Conservation (phyloP, 768 basidiomycete genomes). For the Termitomyces sp. region DNA sequence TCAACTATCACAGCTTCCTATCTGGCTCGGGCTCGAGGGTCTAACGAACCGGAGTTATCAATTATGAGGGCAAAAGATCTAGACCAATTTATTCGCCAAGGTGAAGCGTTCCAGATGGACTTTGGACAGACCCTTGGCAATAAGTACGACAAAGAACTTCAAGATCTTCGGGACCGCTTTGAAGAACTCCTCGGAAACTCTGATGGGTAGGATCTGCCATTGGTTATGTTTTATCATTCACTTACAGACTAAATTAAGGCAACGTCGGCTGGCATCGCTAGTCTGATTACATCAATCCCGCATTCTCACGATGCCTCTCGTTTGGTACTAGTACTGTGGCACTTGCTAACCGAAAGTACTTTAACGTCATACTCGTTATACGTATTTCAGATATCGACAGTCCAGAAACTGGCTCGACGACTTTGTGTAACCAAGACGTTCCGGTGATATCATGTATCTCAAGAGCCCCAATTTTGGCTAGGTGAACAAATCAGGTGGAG, state of each 20-base stretch:
- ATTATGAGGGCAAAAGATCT: conserved; percentile 50
- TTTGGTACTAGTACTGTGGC: background rate
- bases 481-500: background rate
- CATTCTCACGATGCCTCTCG: background rate
- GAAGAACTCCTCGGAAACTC: conserved; percentile 43
- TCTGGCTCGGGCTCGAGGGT: conserved; percentile 63
- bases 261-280: conserved; percentile 15
- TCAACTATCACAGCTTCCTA: conserved; percentile 68
- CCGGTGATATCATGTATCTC: background rate
- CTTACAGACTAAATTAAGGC: conserved; percentile 3
- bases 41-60: conserved; percentile 66
- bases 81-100: conserved; percentile 62
- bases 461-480: background rate
- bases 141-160: conserved; percentile 30
- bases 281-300: conserved; percentile 3
- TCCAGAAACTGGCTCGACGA: no score
- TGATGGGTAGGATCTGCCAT: conserved; percentile 21
- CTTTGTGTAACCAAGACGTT: background rate
- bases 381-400: background rate
- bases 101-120: conserved; percentile 52
- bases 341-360: background rate
- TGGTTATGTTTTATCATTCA: background rate
- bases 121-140: conserved; percentile 35
- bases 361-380: background rate
- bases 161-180: conserved; percentile 30